phyloP scores from a whole-genome alignment of 768 basidiomycete species.

The Tricholoma hemisulphureum region DNA sequence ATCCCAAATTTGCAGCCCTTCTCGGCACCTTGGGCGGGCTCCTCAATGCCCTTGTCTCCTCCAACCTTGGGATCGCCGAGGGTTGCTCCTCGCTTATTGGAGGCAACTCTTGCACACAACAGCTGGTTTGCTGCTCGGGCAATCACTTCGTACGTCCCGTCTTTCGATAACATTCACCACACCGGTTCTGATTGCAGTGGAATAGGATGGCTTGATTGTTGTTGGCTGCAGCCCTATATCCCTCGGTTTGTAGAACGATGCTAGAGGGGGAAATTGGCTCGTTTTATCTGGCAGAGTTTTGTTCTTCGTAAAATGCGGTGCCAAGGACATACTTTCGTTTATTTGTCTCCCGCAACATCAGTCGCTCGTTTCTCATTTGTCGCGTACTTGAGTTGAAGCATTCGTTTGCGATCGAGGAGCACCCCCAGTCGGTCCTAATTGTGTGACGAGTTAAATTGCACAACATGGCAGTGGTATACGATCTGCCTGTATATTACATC shows the following conservation, averaged over 20 bases:
- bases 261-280: background rate
- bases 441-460: no score
- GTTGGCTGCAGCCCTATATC: slow-evolving; percentile 25
- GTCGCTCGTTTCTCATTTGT: background rate
- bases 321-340: background rate
- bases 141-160: slow-evolving; percentile 19
- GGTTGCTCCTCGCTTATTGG: slow-evolving; percentile 18
- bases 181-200: background rate
- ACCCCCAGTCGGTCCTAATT: no score
- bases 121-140: slow-evolving; percentile 32
- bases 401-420: no score
- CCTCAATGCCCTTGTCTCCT: background rate
- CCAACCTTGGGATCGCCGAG: slow-evolving; percentile 9
- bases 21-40: background rate
- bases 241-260: background rate
- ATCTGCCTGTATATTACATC: no score
- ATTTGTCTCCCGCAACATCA: background rate
- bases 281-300: background rate
- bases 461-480: no score
- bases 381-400: background rate
- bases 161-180: background rate
- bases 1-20: background rate
- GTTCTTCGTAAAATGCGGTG: background rate
- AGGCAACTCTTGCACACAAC: slow-evolving; percentile 21
- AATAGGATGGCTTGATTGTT: slow-evolving; percentile 10